phyloP scores from a whole-genome alignment of 2,329 filamentous ascomycete genomes.

The Alternaria sp. region DNA sequence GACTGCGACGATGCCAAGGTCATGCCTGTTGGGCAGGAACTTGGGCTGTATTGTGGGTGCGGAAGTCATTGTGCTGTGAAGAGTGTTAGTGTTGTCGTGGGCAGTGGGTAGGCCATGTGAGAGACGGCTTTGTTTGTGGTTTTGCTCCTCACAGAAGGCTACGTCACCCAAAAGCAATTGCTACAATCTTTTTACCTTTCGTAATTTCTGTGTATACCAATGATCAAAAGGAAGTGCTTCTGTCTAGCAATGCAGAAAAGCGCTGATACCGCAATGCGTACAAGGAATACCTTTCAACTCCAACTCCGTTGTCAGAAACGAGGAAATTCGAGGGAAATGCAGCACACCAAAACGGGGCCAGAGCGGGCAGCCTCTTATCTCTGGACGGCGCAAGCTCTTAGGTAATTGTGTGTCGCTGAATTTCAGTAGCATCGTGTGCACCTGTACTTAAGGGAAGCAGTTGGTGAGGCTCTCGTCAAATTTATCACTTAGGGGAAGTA shows the following conservation, averaged over 20 bases:
- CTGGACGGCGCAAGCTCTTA: conserved; percentile 41
- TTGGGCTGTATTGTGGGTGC: conserved; percentile 69
- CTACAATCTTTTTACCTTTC: conserved; percentile 3
- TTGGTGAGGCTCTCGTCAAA: conserved; percentile 30
- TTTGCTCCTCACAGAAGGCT: conserved; percentile 5
- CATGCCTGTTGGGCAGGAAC: conserved; percentile 80
- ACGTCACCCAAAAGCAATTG: conserved; percentile 8
- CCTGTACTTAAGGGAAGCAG: conserved; percentile 48
- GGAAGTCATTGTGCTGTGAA: conserved; percentile 57
- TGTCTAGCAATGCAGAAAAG: neutral
- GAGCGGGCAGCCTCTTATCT: conserved; percentile 44
- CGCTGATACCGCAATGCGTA: conserved; percentile 4
- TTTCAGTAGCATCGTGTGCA: conserved; percentile 40
- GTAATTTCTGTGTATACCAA: neutral
- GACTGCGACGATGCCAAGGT: conserved; percentile 91
- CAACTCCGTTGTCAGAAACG: neutral
- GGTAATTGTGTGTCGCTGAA: conserved; percentile 44
- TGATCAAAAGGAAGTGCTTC: neutral
- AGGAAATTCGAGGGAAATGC: conserved; percentile 6
- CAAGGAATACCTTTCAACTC: neutral
- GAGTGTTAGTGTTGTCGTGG: conserved; percentile 4
- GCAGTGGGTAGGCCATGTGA: too few relatives aligned
- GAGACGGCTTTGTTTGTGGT: conserved; percentile 7
- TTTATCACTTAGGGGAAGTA: conserved; percentile 47
- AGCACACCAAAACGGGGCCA: conserved; percentile 15